Conservation (phyloP, 495 filamentous ascomycete genomes). For the Podospora fimiseda region DNA sequence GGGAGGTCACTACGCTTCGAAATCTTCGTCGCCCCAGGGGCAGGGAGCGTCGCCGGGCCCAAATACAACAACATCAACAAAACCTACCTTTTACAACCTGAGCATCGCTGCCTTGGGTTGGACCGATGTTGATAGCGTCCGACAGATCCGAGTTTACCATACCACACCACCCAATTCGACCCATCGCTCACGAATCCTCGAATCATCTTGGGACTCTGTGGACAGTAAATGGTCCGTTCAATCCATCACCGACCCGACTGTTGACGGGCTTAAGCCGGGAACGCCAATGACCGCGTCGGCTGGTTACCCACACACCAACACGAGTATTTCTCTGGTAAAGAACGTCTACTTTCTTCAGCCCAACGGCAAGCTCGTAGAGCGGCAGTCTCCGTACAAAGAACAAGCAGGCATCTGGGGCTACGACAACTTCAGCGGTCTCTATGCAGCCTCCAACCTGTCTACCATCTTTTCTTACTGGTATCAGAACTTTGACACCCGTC, state of each 20-base stretch:
- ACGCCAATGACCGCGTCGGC: background rate
- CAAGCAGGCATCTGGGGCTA: too few species aligned
- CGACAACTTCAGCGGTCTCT: too few species aligned
- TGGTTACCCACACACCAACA: background rate
- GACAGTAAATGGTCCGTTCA: background rate
- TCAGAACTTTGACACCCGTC: too few species aligned
- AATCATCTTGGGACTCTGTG: background rate
- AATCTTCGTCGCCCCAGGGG: background rate
- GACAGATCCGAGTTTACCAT: background rate
- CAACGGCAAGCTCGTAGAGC: background rate
- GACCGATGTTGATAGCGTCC: background rate
- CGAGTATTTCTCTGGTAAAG: background rate
- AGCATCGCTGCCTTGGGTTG: background rate
- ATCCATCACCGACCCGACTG: background rate
- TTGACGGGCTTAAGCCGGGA: background rate
- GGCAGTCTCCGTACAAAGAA: background rate
- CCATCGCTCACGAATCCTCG: background rate
- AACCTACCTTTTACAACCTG: background rate
- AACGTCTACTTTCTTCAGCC: background rate
- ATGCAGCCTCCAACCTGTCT: too few species aligned
- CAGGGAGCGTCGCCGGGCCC: background rate
- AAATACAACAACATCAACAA: too few species aligned
- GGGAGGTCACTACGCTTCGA: background rate
- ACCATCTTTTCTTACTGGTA: too few species aligned
- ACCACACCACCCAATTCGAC: background rate